Evolutionary conservation across 78 protist genomes (phyloP).

Genomic region (Cavenderia fasciculata): DNA sequence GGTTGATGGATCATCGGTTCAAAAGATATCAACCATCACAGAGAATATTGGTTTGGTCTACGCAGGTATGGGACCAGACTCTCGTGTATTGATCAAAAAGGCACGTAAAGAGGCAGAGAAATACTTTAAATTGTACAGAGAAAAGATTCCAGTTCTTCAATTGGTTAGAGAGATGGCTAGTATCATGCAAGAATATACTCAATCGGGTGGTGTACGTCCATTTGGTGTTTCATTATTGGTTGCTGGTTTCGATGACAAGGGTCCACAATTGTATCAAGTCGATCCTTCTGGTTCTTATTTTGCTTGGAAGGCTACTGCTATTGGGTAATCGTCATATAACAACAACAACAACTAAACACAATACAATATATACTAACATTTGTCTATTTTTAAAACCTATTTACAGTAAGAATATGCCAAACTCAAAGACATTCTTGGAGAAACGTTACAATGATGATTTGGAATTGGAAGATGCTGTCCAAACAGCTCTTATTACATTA

Average conservation of each 20-base stretch:
- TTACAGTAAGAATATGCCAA: constrained; percentile 86
- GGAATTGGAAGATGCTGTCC: constrained; percentile 98
- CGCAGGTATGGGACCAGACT: constrained; percentile 99
- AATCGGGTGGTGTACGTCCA: constrained; percentile 99
- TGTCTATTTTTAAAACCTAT: neutral
- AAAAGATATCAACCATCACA: constrained; percentile 86
- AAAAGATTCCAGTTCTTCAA: constrained; percentile 89
- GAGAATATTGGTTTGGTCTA: constrained; percentile 93
- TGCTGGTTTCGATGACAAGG: constrained; percentile 91
- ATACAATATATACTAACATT: neutral
- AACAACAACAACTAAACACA: neutral
- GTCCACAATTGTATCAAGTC: constrained; percentile 97
- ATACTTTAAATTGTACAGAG: constrained; percentile 89
- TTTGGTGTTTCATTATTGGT: constrained; percentile 98
- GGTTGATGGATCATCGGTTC: constrained; percentile 91
- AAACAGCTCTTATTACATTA: constrained; percentile 98
- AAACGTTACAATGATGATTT: constrained; percentile 96
- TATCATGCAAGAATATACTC: constrained; percentile 99
- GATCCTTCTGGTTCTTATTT: constrained; percentile 97
- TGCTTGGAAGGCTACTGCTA: constrained; percentile 99
- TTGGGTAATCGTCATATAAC: constrained; percentile 86
- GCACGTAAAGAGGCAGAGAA: constrained; percentile 95
- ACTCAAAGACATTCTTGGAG: constrained; percentile 98
- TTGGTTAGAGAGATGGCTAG: constrained; percentile 97
- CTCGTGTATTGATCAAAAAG: constrained; percentile 89